Conservation (phyloP, 139 green algal species). For the Closterium sp. region DNA sequence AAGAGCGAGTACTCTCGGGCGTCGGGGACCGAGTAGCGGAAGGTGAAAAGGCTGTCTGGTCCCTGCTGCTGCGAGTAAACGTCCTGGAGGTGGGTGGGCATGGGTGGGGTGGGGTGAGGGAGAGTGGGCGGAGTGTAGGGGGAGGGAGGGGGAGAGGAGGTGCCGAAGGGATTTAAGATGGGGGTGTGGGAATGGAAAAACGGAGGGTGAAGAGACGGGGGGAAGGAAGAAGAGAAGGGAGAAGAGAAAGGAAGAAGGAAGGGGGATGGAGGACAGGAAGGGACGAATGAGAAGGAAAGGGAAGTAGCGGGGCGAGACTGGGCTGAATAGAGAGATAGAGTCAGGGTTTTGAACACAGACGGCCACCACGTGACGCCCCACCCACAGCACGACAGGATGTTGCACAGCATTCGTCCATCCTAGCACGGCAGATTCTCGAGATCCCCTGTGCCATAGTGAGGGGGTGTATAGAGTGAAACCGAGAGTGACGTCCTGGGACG, state of each 20-base stretch:
- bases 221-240: background rate
- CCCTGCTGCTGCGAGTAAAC: background rate
- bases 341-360: no score
- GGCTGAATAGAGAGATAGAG: no score
- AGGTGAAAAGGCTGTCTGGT: slow-evolving; percentile 12
- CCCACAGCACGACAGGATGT: no score
- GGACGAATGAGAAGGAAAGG: no score
- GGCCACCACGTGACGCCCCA: no score
- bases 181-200: background rate
- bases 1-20: slow-evolving; percentile 77
- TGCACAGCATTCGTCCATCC: no score
- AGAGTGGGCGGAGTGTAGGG: background rate
- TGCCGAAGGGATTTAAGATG: background rate
- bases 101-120: background rate
- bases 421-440: no score
- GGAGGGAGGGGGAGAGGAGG: background rate
- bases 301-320: no score
- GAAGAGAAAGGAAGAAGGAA: background rate
- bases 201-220: background rate
- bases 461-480: no score
- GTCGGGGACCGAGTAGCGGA: slow-evolving; percentile 2
- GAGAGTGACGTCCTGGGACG: no score
- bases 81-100: background rate
- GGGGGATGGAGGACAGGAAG: no score
- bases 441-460: no score